Evolutionary conservation across 768 basidiomycete species (phyloP), one percentile per base, ranked within the genome.

Genomic region (Trametes sanguinea): DNA sequence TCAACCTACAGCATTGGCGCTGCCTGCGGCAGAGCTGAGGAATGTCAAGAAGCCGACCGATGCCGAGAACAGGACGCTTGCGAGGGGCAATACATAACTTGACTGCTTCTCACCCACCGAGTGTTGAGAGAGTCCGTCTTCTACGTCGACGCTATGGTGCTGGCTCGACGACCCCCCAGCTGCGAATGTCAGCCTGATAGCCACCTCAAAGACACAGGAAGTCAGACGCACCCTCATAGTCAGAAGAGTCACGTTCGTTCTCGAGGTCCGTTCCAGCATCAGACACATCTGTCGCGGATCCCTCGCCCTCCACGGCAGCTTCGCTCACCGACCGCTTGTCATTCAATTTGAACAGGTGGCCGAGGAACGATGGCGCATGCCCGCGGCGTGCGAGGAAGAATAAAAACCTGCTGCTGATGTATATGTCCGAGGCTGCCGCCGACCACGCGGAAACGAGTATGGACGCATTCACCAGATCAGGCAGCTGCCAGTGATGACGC

Each of bases 391-490:
- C 83, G 51, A 86, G 77, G 69, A 80, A 82, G 72, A 83, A 84
- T 10, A 85, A 74, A 37, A 75, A 73, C 35, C 78, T 72, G 35
- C 81, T 81, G 27, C 76, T 73, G 51, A 83, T 80, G 76, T 81
- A 84, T 37, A 85, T 67, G 72, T 82, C 82, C 55, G 79, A 79
- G 54, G 77, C 77, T 39, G 80, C 82, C n/a, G 83, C 79, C 7
- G 84, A 85, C 77, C 81, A 85, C 7, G 83, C 83, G 6, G 82
- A 82, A 30, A 82, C 78, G 45, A 85, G 72, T 45, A 84, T 72
- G 54, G 73, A 72, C 32, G 75, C 77, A 59, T 78, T 73, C 58
- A 74, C 58, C 29, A 83, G 71, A 45, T 74, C 70, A 3, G 81
- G 78, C 0, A 83, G 56, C 67, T 70, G 47, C 51, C 27, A 11